phyloP scores from a whole-genome alignment of 1,284 basidiomycete genomes.

The Athelia sp. region DNA sequence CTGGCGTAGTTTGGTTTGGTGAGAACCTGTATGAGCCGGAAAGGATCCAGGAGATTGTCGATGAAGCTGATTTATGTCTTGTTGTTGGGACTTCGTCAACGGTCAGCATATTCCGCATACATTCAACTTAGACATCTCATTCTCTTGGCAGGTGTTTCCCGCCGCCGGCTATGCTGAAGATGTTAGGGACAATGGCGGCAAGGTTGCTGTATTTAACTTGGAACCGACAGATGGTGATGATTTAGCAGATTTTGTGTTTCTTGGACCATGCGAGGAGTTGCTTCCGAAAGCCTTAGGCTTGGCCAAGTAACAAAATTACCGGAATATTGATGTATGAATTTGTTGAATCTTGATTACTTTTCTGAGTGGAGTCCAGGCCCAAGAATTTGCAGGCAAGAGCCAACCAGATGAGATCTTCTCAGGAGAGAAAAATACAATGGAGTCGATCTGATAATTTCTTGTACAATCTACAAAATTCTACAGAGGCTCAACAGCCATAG shows the following conservation, averaged over 20 bases:
- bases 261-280: conserved; percentile 31
- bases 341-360: no score
- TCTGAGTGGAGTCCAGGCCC: no score
- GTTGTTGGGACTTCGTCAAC: conserved; percentile 63
- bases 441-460: no score
- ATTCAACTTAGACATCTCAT: background rate
- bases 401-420: no score
- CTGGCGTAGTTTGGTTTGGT: conserved; percentile 67
- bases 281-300: conserved; percentile 16
- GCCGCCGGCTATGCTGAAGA: conserved; percentile 36
- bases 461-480: conserved; percentile 21
- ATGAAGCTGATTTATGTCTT: conserved; percentile 50
- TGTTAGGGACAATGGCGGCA: conserved; percentile 34
- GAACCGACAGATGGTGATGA: conserved; percentile 26
- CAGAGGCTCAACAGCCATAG: conserved; percentile 64
- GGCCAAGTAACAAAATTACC: no score
- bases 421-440: no score
- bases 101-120: conserved; percentile 25
- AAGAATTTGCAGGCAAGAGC: no score
- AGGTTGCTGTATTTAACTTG: conserved; percentile 41
- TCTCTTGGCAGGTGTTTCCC: conserved; percentile 34
- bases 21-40: conserved; percentile 42
- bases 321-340: no score
- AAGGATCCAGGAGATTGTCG: conserved; percentile 39
- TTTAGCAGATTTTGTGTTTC: conserved; percentile 30